These are phyloP conservation scores for Calamus simplicifolius DNA, from an alignment of 176 grass and related monocot species.

Conservation along the genomic window DNA sequence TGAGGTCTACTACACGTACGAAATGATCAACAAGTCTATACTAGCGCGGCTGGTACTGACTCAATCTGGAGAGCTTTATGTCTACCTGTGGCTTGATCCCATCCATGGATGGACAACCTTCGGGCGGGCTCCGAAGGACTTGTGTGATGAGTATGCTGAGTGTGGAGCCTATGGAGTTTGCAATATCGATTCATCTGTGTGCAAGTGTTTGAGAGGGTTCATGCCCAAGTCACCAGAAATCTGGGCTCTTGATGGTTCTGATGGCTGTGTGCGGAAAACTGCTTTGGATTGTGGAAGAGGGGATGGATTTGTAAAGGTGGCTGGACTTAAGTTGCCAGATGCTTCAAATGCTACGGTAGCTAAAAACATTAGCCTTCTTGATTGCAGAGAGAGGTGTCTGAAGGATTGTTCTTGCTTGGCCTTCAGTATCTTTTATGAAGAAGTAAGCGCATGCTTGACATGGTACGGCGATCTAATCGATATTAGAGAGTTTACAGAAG, in stretches of 20 bases:
- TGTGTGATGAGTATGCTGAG: conserved; percentile 3
- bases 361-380: conserved; percentile 28
- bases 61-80: background rate
- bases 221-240: background rate
- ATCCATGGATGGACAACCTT: background rate
- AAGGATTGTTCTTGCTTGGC: conserved; percentile 66
- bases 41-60: background rate
- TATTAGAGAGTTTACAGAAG: conserved; percentile 31
- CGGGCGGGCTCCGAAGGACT: background rate
- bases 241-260: conserved; percentile 9
- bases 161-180: conserved; percentile 17
- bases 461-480: conserved; percentile 45
- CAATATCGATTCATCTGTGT: background rate
- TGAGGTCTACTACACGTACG: conserved; percentile 8
- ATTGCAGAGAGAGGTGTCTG: conserved; percentile 57
- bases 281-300: background rate
- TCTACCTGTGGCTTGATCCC: conserved; percentile 1
- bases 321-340: conserved; percentile 2
- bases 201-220: conserved; percentile 19
- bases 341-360: conserved; percentile 25
- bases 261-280: conserved; percentile 1
- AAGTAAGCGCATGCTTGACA: conserved; percentile 51
- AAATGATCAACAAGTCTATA: background rate
- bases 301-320: background rate
- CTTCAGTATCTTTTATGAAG: conserved; percentile 42